A percentile compares a stretch with the other conserved stretches of the same genome.
Evolutionary conservation across 1,284 basidiomycete species (phyloP).

Genomic region (Phellopilus nigrolimitatus): DNA sequence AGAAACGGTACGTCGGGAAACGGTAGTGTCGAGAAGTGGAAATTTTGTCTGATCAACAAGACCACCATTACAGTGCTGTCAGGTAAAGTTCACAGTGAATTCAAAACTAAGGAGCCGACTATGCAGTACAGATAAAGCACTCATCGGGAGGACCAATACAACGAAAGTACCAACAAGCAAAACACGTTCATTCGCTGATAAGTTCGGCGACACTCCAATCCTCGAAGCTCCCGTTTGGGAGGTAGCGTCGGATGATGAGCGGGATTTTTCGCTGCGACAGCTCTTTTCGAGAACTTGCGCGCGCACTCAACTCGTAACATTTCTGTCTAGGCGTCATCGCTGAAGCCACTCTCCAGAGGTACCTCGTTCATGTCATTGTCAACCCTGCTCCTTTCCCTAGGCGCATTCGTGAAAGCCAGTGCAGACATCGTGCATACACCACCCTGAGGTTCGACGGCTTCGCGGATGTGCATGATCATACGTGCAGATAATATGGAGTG

Average conservation of each 20-base stretch:
- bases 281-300: too few species aligned
- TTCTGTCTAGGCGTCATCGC: background rate
- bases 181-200: conserved; percentile 53
- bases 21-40: background rate
- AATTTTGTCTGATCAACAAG: background rate
- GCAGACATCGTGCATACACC: background rate
- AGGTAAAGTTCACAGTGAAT: background rate
- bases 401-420: background rate
- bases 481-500: conserved; percentile 14
- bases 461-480: conserved; percentile 8
- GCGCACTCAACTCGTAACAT: too few species aligned
- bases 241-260: conserved; percentile 88
- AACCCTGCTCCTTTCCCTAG: background rate
- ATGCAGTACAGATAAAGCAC: conserved; percentile 13
- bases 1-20: too few species aligned
- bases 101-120: conserved; percentile 3
- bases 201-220: conserved; percentile 98
- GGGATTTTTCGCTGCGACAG: conserved; percentile 67
- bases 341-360: background rate
- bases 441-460: background rate
- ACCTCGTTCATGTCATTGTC: background rate
- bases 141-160: conserved; percentile 3
- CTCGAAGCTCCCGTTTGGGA: conserved; percentile 95
- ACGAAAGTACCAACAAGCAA: background rate
- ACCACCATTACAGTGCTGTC: background rate